phyloP scores from a whole-genome alignment of 176 grass and related monocot genomes.

The Eragrostis curvula region DNA sequence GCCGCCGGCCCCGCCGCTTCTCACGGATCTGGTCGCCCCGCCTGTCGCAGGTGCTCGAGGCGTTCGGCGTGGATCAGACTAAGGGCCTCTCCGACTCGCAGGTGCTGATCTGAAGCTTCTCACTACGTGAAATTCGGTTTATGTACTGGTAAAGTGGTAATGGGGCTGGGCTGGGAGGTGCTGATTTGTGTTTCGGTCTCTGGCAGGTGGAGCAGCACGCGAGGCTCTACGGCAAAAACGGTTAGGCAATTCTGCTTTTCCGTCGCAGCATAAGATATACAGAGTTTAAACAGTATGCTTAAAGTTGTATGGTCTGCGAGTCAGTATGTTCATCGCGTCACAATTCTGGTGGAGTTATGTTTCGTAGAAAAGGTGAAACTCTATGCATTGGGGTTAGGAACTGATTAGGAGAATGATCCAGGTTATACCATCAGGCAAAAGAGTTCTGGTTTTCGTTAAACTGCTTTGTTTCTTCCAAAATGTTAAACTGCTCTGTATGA shows the following conservation, averaged over 20 bases:
- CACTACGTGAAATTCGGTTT: background rate
- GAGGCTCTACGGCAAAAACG: conserved; percentile 79
- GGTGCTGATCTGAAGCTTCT: conserved; percentile 48
- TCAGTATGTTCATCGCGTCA: background rate
- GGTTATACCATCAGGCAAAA: background rate
- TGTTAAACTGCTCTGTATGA: background rate
- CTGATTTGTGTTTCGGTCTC: conserved; percentile 49
- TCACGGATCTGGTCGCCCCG: conserved; percentile 54
- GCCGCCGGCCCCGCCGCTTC: conserved; percentile 15
- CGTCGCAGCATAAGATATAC: background rate
- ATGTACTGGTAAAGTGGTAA: background rate
- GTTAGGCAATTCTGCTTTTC: conserved; percentile 32
- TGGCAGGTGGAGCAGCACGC: conserved; percentile 77
- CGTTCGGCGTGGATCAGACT: conserved; percentile 78
- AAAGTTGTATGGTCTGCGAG: background rate
- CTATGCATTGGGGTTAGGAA: background rate
- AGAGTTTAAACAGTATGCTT: background rate
- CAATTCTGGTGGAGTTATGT: background rate
- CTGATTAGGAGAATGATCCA: background rate
- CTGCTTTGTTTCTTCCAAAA: too few species aligned
- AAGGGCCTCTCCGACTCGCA: conserved; percentile 92
- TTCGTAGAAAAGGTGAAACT: background rate
- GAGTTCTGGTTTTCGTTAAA: background rate
- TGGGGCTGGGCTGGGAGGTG: background rate
- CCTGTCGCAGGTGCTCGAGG: conserved; percentile 75